A percentile compares a stretch with the other conserved stretches of the same genome.
Evolutionary conservation across 2,329 filamentous ascomycete species (phyloP).

Genomic region (Chaetothyriales sp.): DNA sequence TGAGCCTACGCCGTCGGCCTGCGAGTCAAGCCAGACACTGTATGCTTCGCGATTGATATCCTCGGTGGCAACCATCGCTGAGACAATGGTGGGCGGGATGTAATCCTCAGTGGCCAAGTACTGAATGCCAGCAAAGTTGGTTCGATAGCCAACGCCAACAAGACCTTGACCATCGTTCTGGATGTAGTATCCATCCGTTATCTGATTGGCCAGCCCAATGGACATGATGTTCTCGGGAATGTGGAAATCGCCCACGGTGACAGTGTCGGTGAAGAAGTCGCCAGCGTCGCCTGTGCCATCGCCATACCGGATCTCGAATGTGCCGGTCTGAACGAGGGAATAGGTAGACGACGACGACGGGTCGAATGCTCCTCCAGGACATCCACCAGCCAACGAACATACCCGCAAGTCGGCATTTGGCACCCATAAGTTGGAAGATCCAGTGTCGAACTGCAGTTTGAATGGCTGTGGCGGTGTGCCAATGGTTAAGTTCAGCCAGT

Average conservation of each 20-base stretch:
- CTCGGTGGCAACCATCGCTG: conserved; percentile 20
- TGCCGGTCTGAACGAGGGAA: neutral
- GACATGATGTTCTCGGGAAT: conserved; percentile 50
- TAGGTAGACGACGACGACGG: neutral
- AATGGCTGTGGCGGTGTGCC: conserved; percentile 13
- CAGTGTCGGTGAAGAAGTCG: conserved; percentile 1
- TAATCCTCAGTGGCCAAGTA: conserved; percentile 15
- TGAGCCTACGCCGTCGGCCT: conserved; percentile 20
- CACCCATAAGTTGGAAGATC: conserved; percentile 11
- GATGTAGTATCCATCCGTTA: conserved; percentile 33
- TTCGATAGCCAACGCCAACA: conserved; percentile 37
- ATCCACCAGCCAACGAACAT: neutral
- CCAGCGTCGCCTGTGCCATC: conserved; percentile 44
- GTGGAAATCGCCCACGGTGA: conserved; percentile 18
- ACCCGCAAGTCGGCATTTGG: conserved; percentile 4
- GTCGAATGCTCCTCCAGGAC: neutral
- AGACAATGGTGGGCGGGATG: conserved; percentile 37
- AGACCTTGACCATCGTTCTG: conserved; percentile 45
- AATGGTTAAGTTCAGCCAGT: conserved; percentile 6
- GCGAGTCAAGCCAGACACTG: conserved; percentile 8
- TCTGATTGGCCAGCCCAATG: conserved; percentile 41
- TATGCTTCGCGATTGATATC: conserved; percentile 8
- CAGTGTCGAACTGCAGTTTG: conserved; percentile 11
- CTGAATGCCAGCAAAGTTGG: conserved; percentile 21
- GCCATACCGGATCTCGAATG: conserved; percentile 32